These are phyloP conservation scores for Nymphaea colorata DNA, from an alignment of 164 flowering plant species.

Conservation along the genomic window DNA sequence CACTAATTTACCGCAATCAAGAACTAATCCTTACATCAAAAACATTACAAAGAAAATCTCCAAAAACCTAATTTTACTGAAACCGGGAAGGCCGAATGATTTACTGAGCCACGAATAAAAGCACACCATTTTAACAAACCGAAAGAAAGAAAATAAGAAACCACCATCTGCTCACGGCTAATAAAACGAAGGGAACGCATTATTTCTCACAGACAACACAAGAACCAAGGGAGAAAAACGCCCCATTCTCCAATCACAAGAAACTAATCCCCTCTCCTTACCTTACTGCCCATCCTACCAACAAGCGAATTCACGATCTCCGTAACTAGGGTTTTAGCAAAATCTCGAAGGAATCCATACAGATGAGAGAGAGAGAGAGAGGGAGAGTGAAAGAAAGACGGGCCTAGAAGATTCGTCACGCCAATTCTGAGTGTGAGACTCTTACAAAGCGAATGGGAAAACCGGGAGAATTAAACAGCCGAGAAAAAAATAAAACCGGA, in stretches of 20 bases:
- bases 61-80: too few species aligned
- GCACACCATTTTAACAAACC: not conserved
- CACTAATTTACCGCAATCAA: not conserved
- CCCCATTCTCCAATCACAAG: not conserved
- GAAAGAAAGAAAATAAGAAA: not conserved
- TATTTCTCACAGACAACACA: not conserved
- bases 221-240: too few species aligned
- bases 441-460: not conserved
- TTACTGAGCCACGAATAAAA: too few species aligned
- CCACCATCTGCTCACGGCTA: not conserved
- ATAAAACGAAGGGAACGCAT: not conserved
- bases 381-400: not conserved
- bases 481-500: not conserved
- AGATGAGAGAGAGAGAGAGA: conserved; percentile 2
- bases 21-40: not conserved
- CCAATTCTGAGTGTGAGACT: not conserved
- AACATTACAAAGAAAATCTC: not conserved
- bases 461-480: not conserved
- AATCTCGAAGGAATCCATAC: not conserved
- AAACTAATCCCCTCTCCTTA: not conserved
- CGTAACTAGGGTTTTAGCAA: not conserved
- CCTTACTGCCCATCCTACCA: not conserved
- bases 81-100: too few species aligned
- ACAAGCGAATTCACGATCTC: not conserved
- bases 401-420: not conserved